These are phyloP conservation scores for Pseudogymnoascus sp. DNA, from an alignment of 2,329 filamentous ascomycete genomes.

Conservation along the genomic window DNA sequence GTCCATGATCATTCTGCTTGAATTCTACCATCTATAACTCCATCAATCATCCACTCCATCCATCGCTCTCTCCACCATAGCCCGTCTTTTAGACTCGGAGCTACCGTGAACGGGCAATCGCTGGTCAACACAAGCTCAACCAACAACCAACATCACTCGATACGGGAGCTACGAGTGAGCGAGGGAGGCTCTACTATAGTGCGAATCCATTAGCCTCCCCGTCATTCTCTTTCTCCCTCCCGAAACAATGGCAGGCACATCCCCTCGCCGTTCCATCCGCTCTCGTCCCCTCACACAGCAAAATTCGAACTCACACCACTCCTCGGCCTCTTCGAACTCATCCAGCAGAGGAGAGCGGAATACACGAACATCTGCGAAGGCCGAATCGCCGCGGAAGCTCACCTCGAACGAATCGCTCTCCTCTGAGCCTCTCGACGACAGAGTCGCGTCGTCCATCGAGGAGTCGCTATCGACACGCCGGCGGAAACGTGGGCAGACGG, in stretches of 20 bases:
- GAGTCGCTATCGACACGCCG: conserved; percentile 68
- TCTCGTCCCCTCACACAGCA: conserved; percentile 70
- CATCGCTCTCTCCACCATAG: neutral
- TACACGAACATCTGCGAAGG: conserved; percentile 66
- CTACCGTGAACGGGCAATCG: conserved; percentile 3
- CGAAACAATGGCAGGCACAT: conserved; percentile 42
- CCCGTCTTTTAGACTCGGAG: conserved; percentile 6
- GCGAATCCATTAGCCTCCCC: conserved; percentile 7
- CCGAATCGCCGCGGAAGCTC: conserved; percentile 67
- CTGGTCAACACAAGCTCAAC: conserved; percentile 9
- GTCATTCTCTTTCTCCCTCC: neutral
- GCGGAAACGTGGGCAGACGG: conserved; percentile 64
- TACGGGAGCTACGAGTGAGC: conserved; percentile 1
- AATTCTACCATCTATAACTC: neutral
- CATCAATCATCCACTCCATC: neutral
- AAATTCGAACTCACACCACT: conserved; percentile 65
- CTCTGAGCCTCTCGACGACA: conserved; percentile 61
- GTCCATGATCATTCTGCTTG: conserved; percentile 2
- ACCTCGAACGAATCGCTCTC: conserved; percentile 67
- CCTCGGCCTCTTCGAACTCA: conserved; percentile 70
- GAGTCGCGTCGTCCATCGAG: conserved; percentile 42
- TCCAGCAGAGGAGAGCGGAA: conserved; percentile 70
- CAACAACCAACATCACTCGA: conserved; percentile 2
- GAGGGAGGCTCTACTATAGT: conserved; percentile 1
- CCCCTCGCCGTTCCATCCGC: conserved; percentile 85